Conservation (phyloP, 2,329 filamentous ascomycete genomes). For the Herpotrichia juniperi region DNA sequence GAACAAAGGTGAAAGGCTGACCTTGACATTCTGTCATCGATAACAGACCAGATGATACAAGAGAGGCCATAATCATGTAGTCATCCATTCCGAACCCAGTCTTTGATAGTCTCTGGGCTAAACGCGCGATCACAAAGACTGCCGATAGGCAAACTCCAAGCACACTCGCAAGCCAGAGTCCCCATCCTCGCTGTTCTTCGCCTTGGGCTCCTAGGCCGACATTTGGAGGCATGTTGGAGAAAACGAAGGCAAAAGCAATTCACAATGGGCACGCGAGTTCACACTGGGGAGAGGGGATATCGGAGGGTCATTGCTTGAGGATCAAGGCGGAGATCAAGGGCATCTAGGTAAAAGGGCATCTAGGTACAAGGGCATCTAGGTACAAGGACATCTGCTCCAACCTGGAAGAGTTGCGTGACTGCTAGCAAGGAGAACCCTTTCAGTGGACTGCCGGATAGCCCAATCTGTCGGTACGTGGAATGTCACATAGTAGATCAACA, state of each 20-base stretch:
- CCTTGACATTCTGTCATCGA: slow-evolving; percentile 32
- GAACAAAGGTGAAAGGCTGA: slow-evolving; percentile 9
- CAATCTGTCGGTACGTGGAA: no score
- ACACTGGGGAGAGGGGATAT: no score
- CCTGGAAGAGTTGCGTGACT: no score
- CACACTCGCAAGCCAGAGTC: slow-evolving; percentile 28
- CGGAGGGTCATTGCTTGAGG: no score
- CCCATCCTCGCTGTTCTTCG: slow-evolving; percentile 26
- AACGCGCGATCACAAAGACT: slow-evolving; percentile 22
- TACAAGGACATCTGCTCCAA: no score
- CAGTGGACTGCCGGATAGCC: no score
- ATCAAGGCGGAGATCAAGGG: no score
- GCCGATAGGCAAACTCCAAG: slow-evolving; percentile 24
- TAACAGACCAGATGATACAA: slow-evolving; percentile 22
- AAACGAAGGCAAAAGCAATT: background rate
- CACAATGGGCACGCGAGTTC: background rate
- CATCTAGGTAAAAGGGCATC: no score
- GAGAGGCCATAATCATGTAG: slow-evolving; percentile 28
- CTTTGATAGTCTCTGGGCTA: slow-evolving; percentile 23
- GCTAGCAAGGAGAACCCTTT: no score
- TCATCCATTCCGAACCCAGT: slow-evolving; percentile 27
- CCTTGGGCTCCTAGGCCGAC: slow-evolving; percentile 29
- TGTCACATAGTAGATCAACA: no score
- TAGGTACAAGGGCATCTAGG: no score
- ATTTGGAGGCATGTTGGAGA: slow-evolving; percentile 24